Base-by-base conservation (phyloP, 148 eudicot genomes). In the Rhododendron mucronatum region DNA sequence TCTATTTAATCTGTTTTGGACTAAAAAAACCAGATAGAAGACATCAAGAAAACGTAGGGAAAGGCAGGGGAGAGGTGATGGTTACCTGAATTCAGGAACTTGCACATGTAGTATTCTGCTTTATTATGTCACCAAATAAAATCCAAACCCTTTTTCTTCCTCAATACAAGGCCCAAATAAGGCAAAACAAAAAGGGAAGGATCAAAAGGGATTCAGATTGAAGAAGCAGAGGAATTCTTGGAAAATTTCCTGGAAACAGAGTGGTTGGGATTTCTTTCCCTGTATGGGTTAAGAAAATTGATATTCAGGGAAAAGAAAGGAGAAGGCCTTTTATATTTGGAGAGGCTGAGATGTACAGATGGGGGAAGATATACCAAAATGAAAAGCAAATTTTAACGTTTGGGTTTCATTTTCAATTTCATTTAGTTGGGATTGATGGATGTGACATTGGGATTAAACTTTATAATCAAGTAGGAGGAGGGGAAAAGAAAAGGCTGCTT, bases 131-230 rank as follows among this genome's bases (percentile, higher is more conserved):
- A 79, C 35, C 15, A 79, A 41, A 23, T 50, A 79, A 79, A 79
- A 79, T 10, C 30, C 35, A 69, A 28, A 14, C 75, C 37, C 13
- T 69, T 53, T 79, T 48, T 79, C 10, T 10, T 79, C 30, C 57
- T 79, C 57, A 47, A 79, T 10, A 79, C 57, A 79, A 47, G 57
- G 82, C 82, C 80, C 80, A 77, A 77, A 77, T 39, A 21, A 77
- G 80, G 80, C 23, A 79, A 26, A 80, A 80, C 8, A 50, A 28
- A 50, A 50, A 28, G 82, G 39, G 18, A 26, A 47, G 59, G 61
- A 47, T 0, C 23, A 15, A 14, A 50, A 26, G 50, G 55, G 82
- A 26, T 48, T 50, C 18, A 80, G 61, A 47, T 78, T 21, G 55
- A n/a, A 11, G 57, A 30, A 50, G 81, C 23, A 41, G 47, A 15